Base-by-base conservation (phyloP, 2,329 filamentous ascomycete species). In the Cladosporium phlei region DNA sequence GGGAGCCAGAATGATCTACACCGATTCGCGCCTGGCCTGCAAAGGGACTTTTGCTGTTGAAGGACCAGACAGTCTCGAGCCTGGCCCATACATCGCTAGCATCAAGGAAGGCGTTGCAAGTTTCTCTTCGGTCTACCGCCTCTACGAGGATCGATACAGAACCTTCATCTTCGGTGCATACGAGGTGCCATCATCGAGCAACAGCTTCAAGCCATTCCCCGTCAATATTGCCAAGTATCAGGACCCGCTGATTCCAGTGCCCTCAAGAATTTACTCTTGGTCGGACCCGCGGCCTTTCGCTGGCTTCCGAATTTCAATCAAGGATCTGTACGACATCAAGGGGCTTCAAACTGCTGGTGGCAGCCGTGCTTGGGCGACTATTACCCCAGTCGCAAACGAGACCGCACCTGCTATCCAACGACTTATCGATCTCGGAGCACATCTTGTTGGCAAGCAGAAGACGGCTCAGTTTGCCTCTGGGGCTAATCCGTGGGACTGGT, bases 181-280 rank as follows among this genome's bases (percentile, higher is more conserved):
- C 40, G 43, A 30, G 5, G 52, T 59, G 22, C 57, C 62, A 43
- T 54, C 54, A 1, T 43, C 53, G 11, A 46, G 49, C 3, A 17
- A 25, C 24, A 61, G 49, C 8, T 55, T 60, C 44, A 53, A 48
- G 4, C 51, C 60, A 4, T 47, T 63, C 10, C 57, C 57, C 9
- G 48, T 57, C 3, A 59, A 58, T 20, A 46, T 54, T 14, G 60
- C 59, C 8, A 60, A 58, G 20, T 60, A 57, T 20, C 57, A 59
- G 49, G 56, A 62, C 25, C 55, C 57, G 1, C 50, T 60, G 47
- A 61, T 65, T 44, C 60, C 61, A 10, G 67, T 70, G 1, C 67
- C 68, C 1, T 70, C 68, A 0, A 59, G 68, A 1, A 58, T 70
- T 8, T 70, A 71, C 54, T 58, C 25, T 10, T 62, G 57, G 57